Evolutionary conservation across 176 grass and related monocot genomes (phyloP), one percentile per base, ranked within the genome.

Genomic region (Thalia dealbata): DNA sequence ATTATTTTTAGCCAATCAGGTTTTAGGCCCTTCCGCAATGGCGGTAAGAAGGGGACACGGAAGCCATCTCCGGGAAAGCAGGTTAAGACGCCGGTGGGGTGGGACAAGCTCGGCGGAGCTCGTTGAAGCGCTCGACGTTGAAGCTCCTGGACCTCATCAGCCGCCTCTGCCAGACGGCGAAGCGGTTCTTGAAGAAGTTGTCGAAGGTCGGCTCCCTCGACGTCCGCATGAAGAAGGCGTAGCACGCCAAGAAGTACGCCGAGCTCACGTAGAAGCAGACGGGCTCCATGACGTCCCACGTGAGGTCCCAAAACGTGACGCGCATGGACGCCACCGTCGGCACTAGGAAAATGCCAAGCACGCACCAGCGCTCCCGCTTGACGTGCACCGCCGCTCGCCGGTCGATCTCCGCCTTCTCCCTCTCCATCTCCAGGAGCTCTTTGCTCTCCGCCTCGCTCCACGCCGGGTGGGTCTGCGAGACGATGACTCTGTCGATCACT

Each of bases 251-350:
- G 69, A 71, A 71, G 69, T 51, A 71, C 44, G 28, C 12, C 23
- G 69, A 71, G 44, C 44, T 71, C 44, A 71, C 23, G 19, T 50
- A 71, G 42, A 71, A 71, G 69, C 69, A 71, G 66, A 69, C 46
- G 16, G 66, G 66, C 66, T 69, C 66, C 66, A 69, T 69, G 3
- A 69, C 66, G 18, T 71, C 45, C 69, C 69, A 71, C 0, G 69
- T 28, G 1, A 71, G 69, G 11, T 71, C 69, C 69, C 69, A 71
- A 44, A 71, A 71, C 0, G 69, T 71, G 10, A 71, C 12, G 21
- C 69, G 19, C 69, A 71, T 71, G 69, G 50, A 71, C 43, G 44
- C 69, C 41, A 22, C 69, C 44, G 69, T 71, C 45, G 51, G 69
- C n/a, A 23, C 69, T 10, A 21, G 10, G 44, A 71, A 12, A 12